Evolutionary conservation across 148 eudicot species (phyloP).

Genomic region (Nyssa sinensis): DNA sequence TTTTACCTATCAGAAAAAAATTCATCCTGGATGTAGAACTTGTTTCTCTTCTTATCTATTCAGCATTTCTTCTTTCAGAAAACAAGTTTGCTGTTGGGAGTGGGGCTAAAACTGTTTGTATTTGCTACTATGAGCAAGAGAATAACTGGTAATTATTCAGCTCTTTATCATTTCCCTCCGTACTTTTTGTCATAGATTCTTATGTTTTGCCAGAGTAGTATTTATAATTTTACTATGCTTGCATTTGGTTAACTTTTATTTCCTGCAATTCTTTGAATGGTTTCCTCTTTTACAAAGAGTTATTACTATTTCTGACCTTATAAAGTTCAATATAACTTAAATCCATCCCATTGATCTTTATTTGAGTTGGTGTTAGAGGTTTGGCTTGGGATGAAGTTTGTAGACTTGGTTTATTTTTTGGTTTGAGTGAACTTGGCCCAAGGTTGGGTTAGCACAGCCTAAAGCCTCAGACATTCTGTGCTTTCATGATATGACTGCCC

Average conservation of each 20-base stretch:
- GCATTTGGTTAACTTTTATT: background rate
- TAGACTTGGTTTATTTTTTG: background rate
- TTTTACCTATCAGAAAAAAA: no score
- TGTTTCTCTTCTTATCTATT: slow-evolving; percentile 12
- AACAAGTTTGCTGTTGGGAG: slow-evolving; percentile 99
- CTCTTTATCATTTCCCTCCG: background rate
- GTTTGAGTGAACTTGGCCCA: no score
- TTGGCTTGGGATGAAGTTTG: background rate
- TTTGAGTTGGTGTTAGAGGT: background rate
- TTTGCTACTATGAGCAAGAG: slow-evolving; percentile 99
- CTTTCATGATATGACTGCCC: no score
- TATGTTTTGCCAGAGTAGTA: background rate
- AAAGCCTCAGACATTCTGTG: no score
- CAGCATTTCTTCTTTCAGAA: slow-evolving; percentile 44
- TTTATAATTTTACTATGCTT: background rate
- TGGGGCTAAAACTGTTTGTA: slow-evolving; percentile 98
- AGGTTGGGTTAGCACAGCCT: no score
- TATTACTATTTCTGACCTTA: background rate
- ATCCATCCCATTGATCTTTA: background rate
- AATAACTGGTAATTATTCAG: slow-evolving; percentile 75
- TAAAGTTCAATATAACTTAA: background rate
- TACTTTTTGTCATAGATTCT: background rate
- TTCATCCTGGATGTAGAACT: background rate
- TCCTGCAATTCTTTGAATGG: background rate
- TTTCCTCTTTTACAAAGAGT: background rate